Base-by-base conservation (phyloP, 352 stramenopile species). In the Globisporangium uncinulatum region DNA sequence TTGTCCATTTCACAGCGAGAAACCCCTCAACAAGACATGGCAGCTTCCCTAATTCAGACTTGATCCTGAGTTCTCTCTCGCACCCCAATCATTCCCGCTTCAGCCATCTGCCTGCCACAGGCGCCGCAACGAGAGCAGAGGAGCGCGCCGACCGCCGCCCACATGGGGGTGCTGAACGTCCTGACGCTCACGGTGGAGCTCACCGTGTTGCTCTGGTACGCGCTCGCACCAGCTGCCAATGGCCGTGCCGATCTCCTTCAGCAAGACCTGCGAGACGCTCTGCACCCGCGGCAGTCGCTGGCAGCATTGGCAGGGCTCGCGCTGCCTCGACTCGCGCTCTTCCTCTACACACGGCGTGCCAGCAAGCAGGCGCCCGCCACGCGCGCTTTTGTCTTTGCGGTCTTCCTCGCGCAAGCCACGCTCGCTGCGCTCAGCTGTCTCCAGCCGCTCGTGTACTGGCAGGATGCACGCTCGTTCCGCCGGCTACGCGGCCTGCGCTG, bases 321-420 rank as follows among this genome's bases (percentile, higher is more conserved):
- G 5, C 36, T 86, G 32, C 21, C 76, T 21, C 81, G 83, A 17
- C 52, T 83, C 52, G 51, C 67, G 47, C 65, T 89, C 50, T 92
- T 94, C 59, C 66, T 78, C 42, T 85, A 84, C 69, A 82, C 91
- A 36, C 78, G 81, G 0, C 67, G 76, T 19, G 62, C 72, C 46
- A 91, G 81, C 65, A 89, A 92, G 64, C 81, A 65, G 57, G 75
- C 78, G 36, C 79, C 83, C 41, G 82, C 79, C 32, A 91, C 83
- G 43, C 81, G 83, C 15, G 74, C 67, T 58, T 92, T 94, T 58
- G 81, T 94, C 21, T 89, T 94, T 56, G 68, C 87, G 29, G 80
- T 91, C 32, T 87, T 86, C 14, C 76, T 91, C 17, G 42, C 71
- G 7, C 72, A 92, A 55, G 68, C 69, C 31, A 48, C 70, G 10